phyloP scores from a whole-genome alignment of 2,329 filamentous ascomycete genomes.

The Grosmannia serpens region DNA sequence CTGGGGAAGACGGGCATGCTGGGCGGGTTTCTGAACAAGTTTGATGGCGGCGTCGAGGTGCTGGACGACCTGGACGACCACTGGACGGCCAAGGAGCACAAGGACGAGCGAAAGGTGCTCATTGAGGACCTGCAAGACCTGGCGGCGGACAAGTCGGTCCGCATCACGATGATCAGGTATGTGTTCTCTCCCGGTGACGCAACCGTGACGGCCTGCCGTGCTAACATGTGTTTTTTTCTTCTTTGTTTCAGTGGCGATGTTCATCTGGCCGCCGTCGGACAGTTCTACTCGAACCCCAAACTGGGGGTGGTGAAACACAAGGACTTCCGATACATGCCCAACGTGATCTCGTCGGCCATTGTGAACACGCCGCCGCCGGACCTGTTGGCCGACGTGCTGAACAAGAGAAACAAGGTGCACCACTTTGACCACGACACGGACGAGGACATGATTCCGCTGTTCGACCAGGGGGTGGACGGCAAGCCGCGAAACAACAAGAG shows the following conservation, averaged over 20 bases:
- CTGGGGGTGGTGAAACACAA: constrained; percentile 69
- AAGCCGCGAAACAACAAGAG: constrained; percentile 85
- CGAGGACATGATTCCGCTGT: constrained; percentile 92
- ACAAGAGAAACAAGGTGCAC: constrained; percentile 78
- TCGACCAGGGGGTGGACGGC: constrained; percentile 78
- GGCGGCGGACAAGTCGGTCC: constrained; percentile 82
- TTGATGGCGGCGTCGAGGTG: constrained; percentile 86
- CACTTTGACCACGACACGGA: constrained; percentile 69
- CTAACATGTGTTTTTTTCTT: not conserved
- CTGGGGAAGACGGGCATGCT: constrained; percentile 72
- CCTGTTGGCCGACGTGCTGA: constrained; percentile 79
- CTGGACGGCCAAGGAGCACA: constrained; percentile 94
- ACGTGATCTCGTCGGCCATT: constrained; percentile 87
- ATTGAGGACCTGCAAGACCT: constrained; percentile 88
- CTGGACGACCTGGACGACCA: constrained; percentile 90
- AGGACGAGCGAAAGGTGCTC: constrained; percentile 74
- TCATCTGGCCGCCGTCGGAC: constrained; percentile 81
- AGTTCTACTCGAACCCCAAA: constrained; percentile 89
- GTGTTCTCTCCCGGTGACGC: constrained; percentile 4
- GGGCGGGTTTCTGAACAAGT: constrained; percentile 71
- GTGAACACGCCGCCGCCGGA: constrained; percentile 84
- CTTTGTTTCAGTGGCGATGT: constrained; percentile 64
- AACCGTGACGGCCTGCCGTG: not conserved
- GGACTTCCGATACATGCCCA: constrained; percentile 95
- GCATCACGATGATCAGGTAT: constrained; percentile 75